Percentiles rank a stretch among this genome's conserved stretches.
Evolutionary conservation across 805 yeast genomes (phyloP).

Genomic region (Clavispora vitiphila): DNA sequence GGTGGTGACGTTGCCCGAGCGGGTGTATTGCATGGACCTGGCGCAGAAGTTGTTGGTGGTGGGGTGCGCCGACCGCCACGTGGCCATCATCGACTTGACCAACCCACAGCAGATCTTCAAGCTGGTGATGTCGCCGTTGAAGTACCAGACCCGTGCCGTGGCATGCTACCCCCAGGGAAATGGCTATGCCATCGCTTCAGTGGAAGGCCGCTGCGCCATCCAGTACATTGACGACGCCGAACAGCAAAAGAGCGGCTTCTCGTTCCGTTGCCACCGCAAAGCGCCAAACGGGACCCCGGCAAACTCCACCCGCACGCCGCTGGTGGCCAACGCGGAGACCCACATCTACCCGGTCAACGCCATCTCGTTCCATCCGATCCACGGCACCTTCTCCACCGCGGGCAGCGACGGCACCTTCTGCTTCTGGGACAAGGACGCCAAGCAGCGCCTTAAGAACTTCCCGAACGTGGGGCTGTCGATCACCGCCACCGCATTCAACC

Average conservation of each 20-base stretch:
- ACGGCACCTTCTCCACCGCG: constrained; percentile 89
- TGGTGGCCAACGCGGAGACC: constrained; percentile 38
- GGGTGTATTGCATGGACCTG: constrained; percentile 86
- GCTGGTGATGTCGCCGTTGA: constrained; percentile 68
- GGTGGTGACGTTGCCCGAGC: constrained; percentile 78
- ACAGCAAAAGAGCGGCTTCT: constrained; percentile 68
- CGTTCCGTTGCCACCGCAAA: constrained; percentile 93
- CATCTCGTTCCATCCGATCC: constrained; percentile 79
- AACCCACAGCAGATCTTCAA: constrained; percentile 81
- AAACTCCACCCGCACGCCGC: constrained; percentile 22
- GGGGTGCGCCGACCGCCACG: constrained; percentile 89
- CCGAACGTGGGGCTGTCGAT: constrained; percentile 66
- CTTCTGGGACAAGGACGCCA: constrained; percentile 94
- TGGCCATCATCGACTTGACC: constrained; percentile 71
- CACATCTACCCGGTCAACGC: constrained; percentile 75
- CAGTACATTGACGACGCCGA: constrained; percentile 84
- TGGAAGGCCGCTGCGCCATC: constrained; percentile 94
- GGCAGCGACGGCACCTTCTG: constrained; percentile 93
- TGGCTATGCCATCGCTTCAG: constrained; percentile 88
- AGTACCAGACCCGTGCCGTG: constrained; percentile 81
- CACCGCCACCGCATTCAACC: constrained; percentile 74
- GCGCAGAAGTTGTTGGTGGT: constrained; percentile 78
- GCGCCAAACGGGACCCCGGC: constrained; percentile 35
- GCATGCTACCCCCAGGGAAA: constrained; percentile 87
- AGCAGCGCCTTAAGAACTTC: constrained; percentile 78